A percentile compares a stretch with the other conserved stretches of the same genome.
Conservation (phyloP, 345 rosid genomes). For the Barbarea vulgaris region DNA sequence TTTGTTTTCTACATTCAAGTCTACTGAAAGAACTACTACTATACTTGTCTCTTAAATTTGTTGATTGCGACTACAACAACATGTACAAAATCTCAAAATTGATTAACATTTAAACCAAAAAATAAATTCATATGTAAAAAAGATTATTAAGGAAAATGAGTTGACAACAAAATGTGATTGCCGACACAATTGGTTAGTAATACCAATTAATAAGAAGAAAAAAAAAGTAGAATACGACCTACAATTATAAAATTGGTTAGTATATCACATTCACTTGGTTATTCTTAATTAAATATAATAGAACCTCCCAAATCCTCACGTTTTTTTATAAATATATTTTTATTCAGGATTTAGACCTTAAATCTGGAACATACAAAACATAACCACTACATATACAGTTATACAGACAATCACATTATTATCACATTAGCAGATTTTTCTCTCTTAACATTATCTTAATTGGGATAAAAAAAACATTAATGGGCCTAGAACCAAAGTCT, state of each 20-base stretch:
- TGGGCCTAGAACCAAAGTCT: not conserved
- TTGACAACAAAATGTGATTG: slow-evolving; percentile 19
- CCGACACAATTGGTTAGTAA: slow-evolving; percentile 28
- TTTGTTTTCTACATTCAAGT: not conserved
- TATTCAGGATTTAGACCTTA: not conserved
- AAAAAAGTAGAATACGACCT: slow-evolving; percentile 31
- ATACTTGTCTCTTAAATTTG: not conserved
- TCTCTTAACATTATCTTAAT: not conserved
- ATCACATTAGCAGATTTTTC: slow-evolving; percentile 16
- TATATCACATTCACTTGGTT: slow-evolving; percentile 35
- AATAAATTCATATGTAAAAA: not conserved
- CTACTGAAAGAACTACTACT: not conserved
- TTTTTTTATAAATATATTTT: not conserved
- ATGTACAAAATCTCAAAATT: not conserved
- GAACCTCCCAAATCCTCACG: slow-evolving; percentile 30
- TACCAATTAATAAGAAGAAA: slow-evolving; percentile 11
- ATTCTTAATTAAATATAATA: slow-evolving; percentile 24
- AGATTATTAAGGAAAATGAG: not conserved
- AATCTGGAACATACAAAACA: not conserved
- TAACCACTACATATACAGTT: not conserved
- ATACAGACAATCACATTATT: not conserved
- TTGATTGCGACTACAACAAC: not conserved
- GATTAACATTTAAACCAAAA: too few species aligned
- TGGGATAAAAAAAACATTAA: not conserved
- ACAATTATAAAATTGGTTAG: slow-evolving; percentile 33